Percentiles rank a stretch among this genome's conserved stretches.
Evolutionary conservation across 306 rosid genomes (phyloP).

Genomic region (Heteromeles arbutifolia): DNA sequence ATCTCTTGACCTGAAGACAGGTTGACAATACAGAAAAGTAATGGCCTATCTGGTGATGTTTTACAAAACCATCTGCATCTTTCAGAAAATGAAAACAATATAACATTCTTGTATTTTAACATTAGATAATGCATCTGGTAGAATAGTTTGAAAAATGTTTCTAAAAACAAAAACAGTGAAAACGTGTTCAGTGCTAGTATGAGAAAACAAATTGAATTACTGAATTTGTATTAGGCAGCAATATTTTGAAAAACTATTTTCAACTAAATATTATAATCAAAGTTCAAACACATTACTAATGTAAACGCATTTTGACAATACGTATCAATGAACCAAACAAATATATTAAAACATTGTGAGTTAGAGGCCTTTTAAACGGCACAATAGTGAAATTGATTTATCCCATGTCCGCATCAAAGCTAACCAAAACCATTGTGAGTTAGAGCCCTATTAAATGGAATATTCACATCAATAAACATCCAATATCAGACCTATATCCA

Average conservation of each 20-base stretch:
- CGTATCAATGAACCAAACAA: not conserved
- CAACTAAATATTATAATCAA: not conserved
- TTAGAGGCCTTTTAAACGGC: not conserved
- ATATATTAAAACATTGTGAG: not conserved
- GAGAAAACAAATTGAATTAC: too few relatives aligned
- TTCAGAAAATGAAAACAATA: not conserved
- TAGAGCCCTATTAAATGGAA: not conserved
- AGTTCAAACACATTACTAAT: not conserved
- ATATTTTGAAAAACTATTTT: too few relatives aligned
- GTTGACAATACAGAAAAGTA: conserved; percentile 2
- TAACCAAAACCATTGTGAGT: not conserved
- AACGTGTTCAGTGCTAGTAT: not conserved
- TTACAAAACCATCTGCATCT: not conserved
- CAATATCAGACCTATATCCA: not conserved
- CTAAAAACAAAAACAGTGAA: not conserved
- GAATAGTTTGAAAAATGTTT: not conserved
- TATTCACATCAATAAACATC: not conserved
- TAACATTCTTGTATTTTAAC: not conserved
- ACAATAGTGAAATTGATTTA: not conserved
- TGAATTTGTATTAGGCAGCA: not conserved
- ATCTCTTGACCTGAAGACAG: conserved; percentile 56
- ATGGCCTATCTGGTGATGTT: not conserved
- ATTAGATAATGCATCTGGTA: not conserved
- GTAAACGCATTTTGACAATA: not conserved
- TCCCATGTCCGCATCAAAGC: not conserved